A percentile compares a stretch with the other conserved stretches of the same genome.
Evolutionary conservation across 1,139 yeast species (phyloP).

Genomic region (Diutina siamensis): DNA sequence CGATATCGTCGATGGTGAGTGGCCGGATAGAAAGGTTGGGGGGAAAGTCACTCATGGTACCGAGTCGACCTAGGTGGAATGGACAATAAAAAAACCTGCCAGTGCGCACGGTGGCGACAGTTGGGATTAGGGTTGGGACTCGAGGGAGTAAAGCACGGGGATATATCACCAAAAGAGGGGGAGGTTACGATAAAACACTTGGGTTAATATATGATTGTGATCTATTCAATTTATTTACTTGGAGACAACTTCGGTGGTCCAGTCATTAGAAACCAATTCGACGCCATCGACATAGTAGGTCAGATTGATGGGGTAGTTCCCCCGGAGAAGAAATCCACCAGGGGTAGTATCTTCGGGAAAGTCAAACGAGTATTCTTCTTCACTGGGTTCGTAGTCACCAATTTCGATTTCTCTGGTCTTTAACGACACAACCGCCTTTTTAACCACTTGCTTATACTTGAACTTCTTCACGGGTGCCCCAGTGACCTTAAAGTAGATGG

Average conservation of each 20-base stretch:
- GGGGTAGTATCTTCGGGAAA: constrained; percentile 25
- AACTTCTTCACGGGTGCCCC: constrained; percentile 21
- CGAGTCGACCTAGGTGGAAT: neutral
- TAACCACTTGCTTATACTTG: constrained; percentile 26
- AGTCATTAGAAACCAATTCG: constrained; percentile 16
- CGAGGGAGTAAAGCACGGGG: too few relatives aligned
- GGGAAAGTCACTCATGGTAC: constrained; percentile 20
- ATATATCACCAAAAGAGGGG: too few relatives aligned
- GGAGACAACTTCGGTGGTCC: constrained; percentile 17
- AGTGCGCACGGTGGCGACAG: constrained; percentile 4
- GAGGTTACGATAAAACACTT: too few relatives aligned
- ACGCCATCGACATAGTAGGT: constrained; percentile 19
- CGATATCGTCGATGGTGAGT: constrained; percentile 55
- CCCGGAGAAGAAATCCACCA: constrained; percentile 24
- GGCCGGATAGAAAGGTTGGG: constrained; percentile 75
- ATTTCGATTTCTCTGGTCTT: constrained; percentile 22
- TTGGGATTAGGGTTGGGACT: neutral
- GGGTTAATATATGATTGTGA: neutral
- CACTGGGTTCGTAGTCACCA: constrained; percentile 8
- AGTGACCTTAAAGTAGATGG: constrained; percentile 24
- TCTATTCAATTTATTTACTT: constrained; percentile 9
- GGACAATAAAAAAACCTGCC: neutral
- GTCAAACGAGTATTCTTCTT: constrained; percentile 14
- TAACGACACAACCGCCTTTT: constrained; percentile 27
- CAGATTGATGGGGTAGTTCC: constrained; percentile 20